A percentile compares a stretch with the other conserved stretches of the same genome.
Evolutionary conservation across 257 asterid species (phyloP).

Genomic region (Handroanthus guayacan): DNA sequence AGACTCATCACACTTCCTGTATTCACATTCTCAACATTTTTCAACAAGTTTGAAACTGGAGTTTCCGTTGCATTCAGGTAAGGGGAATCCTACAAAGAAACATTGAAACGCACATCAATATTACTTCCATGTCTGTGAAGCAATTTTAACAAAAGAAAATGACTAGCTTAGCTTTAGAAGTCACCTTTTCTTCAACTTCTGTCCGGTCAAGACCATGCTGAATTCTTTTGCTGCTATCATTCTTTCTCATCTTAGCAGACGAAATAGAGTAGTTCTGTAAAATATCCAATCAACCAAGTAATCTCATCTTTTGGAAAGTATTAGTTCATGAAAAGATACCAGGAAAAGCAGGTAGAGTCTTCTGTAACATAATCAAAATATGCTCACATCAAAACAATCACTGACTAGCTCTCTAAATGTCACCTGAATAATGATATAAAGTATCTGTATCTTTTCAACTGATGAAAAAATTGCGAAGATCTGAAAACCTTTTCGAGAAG

Average conservation of each 20-base stretch:
- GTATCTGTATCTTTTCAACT: not conserved
- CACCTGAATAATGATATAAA: slow-evolving; percentile 16
- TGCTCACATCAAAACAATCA: slow-evolving; percentile 15
- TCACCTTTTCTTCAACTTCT: slow-evolving; percentile 70
- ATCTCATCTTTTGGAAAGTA: slow-evolving; percentile 21
- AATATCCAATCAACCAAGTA: slow-evolving; percentile 29
- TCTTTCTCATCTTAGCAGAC: slow-evolving; percentile 61
- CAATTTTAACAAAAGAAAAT: slow-evolving; percentile 19
- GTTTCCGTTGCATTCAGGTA: slow-evolving; percentile 59
- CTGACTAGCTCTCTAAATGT: not conserved
- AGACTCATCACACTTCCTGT: slow-evolving; percentile 52
- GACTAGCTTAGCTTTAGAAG: slow-evolving; percentile 28
- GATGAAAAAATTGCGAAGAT: not conserved
- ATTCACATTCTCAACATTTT: slow-evolving; percentile 72
- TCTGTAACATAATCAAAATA: slow-evolving; percentile 14
- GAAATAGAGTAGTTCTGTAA: slow-evolving; percentile 67
- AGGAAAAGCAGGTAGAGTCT: slow-evolving; percentile 17
- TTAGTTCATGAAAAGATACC: slow-evolving; percentile 28
- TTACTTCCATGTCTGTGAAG: slow-evolving; percentile 23
- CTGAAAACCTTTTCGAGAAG: not conserved
- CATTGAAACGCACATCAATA: slow-evolving; percentile 28
- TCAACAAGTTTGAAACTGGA: slow-evolving; percentile 78
- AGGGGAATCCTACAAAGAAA: slow-evolving; percentile 59
- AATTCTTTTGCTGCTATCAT: slow-evolving; percentile 54
- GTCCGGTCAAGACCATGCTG: slow-evolving; percentile 53